Evolutionary conservation across 768 basidiomycete species (phyloP), one percentile per base, ranked within the genome.

Genomic region (Leccinum fibrillosum): DNA sequence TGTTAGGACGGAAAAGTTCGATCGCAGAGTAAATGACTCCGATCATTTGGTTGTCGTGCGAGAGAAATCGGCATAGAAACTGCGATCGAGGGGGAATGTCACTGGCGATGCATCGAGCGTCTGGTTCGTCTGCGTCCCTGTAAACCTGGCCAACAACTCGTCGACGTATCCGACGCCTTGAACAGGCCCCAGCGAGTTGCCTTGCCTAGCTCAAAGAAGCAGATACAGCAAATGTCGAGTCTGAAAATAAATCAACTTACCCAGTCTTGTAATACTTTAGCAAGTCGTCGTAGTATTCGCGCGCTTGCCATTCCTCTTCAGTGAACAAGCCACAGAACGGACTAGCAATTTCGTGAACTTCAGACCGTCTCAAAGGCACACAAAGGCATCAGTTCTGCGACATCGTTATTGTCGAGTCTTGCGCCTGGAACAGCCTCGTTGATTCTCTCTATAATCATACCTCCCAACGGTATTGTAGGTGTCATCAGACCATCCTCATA

Each of bases 151-250:
- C 21, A 95, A 70, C n/a, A 96, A 82, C 74, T 95, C 93, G 69
- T 93, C 93, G 66, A 90, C 78, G 69, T 90, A 96, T 6, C 93
- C 94, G 4, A 94, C 86, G 32, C 92, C 91, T 68, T 91, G 90
- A 7, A 92, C 84, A 5, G 77, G 86, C 2, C 92, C 91, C 1
- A 93, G 76, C 2, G 69, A 62, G 59, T 85, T 83, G 4, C 91
- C 90, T 58, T 90, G 82, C 19, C 88, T 89, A 58, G 9, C n/a
- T 19, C 45, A 11, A 5, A 25, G 9, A 50, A 44, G 57, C 52
- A 28, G 8, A 50, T 48, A 59, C 50, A 62, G 55, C 23, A 5
- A 26, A 4, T 17, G 51, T 17, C 34, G 4, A 2, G 32, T 30
- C 19, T 30, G 21, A 50, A 25, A 53, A 26, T 42, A 44, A 15